These are phyloP conservation scores for Castanea crenata DNA, from an alignment of 306 rosid genomes.

Conservation along the genomic window DNA sequence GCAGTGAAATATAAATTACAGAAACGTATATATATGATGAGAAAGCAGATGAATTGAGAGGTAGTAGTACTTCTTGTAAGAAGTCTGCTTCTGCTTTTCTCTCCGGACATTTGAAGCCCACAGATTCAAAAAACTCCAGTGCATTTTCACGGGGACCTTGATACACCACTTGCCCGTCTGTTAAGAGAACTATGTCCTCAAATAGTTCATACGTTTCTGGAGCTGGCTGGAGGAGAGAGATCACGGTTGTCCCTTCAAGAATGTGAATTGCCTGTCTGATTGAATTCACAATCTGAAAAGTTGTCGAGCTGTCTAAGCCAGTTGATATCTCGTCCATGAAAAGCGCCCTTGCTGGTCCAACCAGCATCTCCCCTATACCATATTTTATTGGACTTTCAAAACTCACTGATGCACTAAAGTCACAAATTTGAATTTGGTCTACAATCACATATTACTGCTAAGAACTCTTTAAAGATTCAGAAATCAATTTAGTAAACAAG, in stretches of 20 bases:
- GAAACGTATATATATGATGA: not conserved
- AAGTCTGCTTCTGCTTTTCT: conserved; percentile 94
- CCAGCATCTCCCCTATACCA: conserved; percentile 85
- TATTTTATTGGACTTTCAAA: not conserved
- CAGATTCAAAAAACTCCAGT: conserved; percentile 63
- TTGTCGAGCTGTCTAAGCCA: conserved; percentile 92
- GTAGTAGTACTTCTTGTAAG: conserved; percentile 63
- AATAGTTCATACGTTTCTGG: conserved; percentile 87
- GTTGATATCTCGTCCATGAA: conserved; percentile 97
- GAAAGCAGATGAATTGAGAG: too few relatives aligned
- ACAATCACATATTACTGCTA: too few relatives aligned
- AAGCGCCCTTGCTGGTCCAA: conserved; percentile 85
- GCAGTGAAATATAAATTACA: not conserved
- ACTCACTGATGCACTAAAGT: too few relatives aligned
- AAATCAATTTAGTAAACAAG: not conserved
- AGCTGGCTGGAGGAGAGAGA: conserved; percentile 92
- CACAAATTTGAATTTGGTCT: too few relatives aligned
- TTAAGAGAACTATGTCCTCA: conserved; percentile 77
- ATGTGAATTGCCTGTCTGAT: conserved; percentile 76
- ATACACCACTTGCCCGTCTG: conserved; percentile 84
- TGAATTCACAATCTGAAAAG: conserved; percentile 78
- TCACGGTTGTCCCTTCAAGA: conserved; percentile 72
- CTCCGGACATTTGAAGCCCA: conserved; percentile 91
- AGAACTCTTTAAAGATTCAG: too few relatives aligned
- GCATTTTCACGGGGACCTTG: conserved; percentile 87